phyloP scores from a whole-genome alignment of 176 grass and related monocot genomes.

The Alloteropsis semialata region DNA sequence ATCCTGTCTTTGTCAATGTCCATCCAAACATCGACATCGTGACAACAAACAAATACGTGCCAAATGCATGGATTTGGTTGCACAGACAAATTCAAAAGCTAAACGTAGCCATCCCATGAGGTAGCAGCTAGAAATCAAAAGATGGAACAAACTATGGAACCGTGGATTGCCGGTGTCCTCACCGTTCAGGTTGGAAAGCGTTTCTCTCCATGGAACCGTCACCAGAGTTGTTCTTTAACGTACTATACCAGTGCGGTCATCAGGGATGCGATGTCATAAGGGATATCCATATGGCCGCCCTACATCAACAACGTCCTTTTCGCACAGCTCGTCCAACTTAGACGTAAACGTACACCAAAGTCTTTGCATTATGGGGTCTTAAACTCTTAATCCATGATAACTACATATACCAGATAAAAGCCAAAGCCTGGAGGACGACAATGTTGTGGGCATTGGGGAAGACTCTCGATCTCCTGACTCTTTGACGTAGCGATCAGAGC shows the following conservation, averaged over 20 bases:
- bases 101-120: not conserved
- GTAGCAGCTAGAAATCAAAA: not conserved
- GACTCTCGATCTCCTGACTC: no score
- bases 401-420: no score
- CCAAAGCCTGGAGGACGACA: no score
- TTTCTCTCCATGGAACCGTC: not conserved
- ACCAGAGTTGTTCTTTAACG: no score
- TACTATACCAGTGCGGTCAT: no score
- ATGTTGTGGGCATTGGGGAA: no score
- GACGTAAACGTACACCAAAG: not conserved
- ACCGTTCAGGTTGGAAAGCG: no score
- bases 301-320: not conserved
- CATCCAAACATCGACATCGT: not conserved
- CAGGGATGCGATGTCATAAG: not conserved
- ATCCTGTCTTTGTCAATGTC: not conserved
- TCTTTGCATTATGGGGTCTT: not conserved
- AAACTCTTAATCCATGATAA: no score
- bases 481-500: no score
- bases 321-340: not conserved
- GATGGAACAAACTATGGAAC: not conserved
- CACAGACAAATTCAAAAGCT: not conserved
- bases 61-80: not conserved
- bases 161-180: not conserved
- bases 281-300: not conserved
- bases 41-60: not conserved